phyloP scores from a whole-genome alignment of 2,329 filamentous ascomycete species.

The Colletotrichum acutatum region DNA sequence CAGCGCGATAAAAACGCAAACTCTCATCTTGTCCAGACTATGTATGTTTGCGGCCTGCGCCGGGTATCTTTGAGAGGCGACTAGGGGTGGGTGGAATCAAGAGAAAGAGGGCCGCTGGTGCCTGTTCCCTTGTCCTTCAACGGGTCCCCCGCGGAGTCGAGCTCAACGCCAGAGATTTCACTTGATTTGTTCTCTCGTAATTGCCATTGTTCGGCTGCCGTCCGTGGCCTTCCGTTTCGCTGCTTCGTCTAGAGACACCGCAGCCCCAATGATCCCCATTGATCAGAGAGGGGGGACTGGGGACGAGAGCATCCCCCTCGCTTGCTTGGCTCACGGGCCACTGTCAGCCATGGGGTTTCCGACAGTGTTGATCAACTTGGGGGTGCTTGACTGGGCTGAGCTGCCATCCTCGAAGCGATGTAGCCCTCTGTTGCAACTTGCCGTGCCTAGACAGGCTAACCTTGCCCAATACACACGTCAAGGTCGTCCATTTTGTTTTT shows the following conservation, averaged over 20 bases:
- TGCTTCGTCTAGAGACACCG: not conserved
- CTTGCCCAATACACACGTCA: conserved; percentile 19
- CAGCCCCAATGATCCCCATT: not conserved
- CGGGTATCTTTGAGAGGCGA: not conserved
- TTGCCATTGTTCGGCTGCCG: not conserved
- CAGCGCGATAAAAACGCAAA: conserved; percentile 1
- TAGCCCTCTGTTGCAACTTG: conserved; percentile 29
- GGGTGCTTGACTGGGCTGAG: conserved; percentile 26
- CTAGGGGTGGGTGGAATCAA: not conserved
- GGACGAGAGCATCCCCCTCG: conserved; percentile 4
- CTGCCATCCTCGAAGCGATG: conserved; percentile 31
- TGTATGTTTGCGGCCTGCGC: not conserved
- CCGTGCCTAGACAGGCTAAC: conserved; percentile 14
- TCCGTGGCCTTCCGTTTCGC: not conserved
- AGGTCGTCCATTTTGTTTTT: conserved; percentile 9
- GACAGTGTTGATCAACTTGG: conserved; percentile 13
- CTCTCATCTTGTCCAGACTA: conserved; percentile 10
- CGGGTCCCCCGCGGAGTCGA: conserved; percentile 11
- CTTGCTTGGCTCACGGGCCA: not conserved
- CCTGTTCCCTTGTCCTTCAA: conserved; percentile 2
- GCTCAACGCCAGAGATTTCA: not conserved
- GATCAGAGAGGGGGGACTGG: conserved; percentile 5
- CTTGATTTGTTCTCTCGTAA: conserved; percentile 14
- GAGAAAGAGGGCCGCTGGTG: not conserved
- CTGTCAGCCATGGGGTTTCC: conserved; percentile 5